Conservation (phyloP, 2,329 filamentous ascomycete genomes). For the Claviceps sp. region DNA sequence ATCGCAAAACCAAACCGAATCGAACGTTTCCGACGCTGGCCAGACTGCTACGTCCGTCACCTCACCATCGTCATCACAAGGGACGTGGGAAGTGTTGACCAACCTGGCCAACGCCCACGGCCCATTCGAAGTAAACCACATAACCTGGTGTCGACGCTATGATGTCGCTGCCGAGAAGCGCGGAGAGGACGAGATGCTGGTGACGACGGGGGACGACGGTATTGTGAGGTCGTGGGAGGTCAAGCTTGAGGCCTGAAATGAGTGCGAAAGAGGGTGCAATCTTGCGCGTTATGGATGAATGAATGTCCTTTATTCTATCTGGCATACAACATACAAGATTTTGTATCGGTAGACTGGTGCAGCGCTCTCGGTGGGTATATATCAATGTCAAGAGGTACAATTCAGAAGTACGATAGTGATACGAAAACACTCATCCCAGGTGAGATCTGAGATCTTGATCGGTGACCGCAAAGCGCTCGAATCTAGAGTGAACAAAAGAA, state of each 20-base stretch:
- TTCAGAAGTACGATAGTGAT: too few relatives aligned
- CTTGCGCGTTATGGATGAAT: too few relatives aligned
- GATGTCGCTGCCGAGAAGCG: slow-evolving; percentile 47
- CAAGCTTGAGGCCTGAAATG: background rate
- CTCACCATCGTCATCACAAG: slow-evolving; percentile 24
- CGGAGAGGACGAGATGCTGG: slow-evolving; percentile 64
- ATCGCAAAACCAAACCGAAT: background rate
- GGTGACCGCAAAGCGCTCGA: too few relatives aligned
- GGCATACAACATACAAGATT: too few relatives aligned
- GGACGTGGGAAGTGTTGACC: slow-evolving; percentile 54
- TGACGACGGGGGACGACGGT: slow-evolving; percentile 89
- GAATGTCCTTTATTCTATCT: too few relatives aligned
- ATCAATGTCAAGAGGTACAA: too few relatives aligned
- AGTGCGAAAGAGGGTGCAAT: too few relatives aligned
- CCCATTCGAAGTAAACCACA: slow-evolving; percentile 88
- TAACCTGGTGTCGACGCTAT: slow-evolving; percentile 71
- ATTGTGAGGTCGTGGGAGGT: slow-evolving; percentile 72
- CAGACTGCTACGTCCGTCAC: slow-evolving; percentile 3
- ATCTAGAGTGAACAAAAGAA: background rate
- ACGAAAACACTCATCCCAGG: too few relatives aligned
- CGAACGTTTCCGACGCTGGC: background rate
- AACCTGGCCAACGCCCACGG: slow-evolving; percentile 67
- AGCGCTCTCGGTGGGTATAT: too few relatives aligned
- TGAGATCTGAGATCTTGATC: too few relatives aligned
- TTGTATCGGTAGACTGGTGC: too few relatives aligned